Base-by-base conservation (phyloP, 192 early-diverging fungal species). In the Pilaira anomala region DNA sequence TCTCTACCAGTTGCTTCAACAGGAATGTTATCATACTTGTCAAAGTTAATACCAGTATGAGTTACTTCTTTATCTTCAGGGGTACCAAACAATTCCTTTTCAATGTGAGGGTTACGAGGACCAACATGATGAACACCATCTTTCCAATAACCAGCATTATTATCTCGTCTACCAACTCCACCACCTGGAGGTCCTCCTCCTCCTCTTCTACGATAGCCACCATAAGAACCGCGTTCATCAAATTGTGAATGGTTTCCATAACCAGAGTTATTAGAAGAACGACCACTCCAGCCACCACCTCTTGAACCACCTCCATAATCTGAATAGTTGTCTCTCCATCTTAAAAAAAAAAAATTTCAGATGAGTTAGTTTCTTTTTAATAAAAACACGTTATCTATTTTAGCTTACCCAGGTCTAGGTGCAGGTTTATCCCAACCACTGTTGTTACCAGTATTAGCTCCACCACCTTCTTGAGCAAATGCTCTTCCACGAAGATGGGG, bases 21-120 rank as follows among this genome's bases (percentile, higher is more conserved):
- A n/a, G 96, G 96, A 46, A 98, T 98, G 76, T 98, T 92, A 66
- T 97, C 95, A 81, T 98, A 98, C 75, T 97, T 97, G 62, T 95
- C 93, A 87, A 98, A 98, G 85, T 98, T 97, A 77, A 98, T 98
- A 51, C 96, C 96, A 49, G 92, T 92, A 62, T 85, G 82, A 74
- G 85, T 85, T 56, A 86, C 83, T 62, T 89, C 85, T 65, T 83
- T 83, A 65, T 91, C 89, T 33, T 96, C 89, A 29, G 86, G 53
- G 36, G 73, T 62, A 22, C 87, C 87, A 71, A 84, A 97, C 21
- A 98, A 80, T 63, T 92, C 88, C 12, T 72, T 50, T 73, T 98
- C 96, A 13, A 92, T 64, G 41, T 87, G 83, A 63, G 84, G 82
- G 78, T 94, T 91, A 64, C 85, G 82, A 62, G 86, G 76, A 14